Evolutionary conservation across 768 basidiomycete species (phyloP), one percentile per base, ranked within the genome.

Genomic region (Obba rivulosa): DNA sequence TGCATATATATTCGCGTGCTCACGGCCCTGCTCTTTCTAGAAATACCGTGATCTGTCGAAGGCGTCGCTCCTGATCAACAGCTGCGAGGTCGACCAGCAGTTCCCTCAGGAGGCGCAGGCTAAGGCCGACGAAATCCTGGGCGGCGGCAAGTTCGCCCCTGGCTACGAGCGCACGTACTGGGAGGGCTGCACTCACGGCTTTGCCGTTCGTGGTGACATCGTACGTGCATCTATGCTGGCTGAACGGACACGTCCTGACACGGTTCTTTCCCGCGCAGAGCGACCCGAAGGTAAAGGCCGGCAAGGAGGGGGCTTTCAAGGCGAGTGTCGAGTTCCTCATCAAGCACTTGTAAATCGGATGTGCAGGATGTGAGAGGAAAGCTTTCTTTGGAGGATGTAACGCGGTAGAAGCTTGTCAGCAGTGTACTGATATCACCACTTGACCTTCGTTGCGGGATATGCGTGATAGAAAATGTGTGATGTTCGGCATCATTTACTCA

Each of bases 61-160:
- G 40, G 72, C 72, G 1, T 81, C 85, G 18, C 69, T 87, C 22
- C 72, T 88, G 34, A 81, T 86, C 66, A 85, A 85, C 69, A 78
- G 77, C 37, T 85, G 84, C 65, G 70, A 74, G 22, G 36, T 60
- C 23, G 82, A 85, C 61, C 2, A 31, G 4, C 62, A 64, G 57
- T 87, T 84, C 72, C 76, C 80, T 72, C 51, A 68, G 43, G 78
- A 80, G 24, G 35, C 46, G 23, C 51, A 69, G 51, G 55, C 52
- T 8, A 52, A 56, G 37, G 66, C 69, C 2, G 71, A 72, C 42
- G 59, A 67, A 49, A 62, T 76, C 41, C 53, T 77, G 22, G 69
- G 64, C 9, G 61, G 59, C 43, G 68, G 64, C 18, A 63, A 65
- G 45, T 69, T 67, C 46, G 57, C 56, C 9, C 66, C 69, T 9